Percentiles rank a stretch among this genome's conserved stretches.
Evolutionary conservation across 2,329 filamentous ascomycete species (phyloP).

Genomic region (Calonectria pteridis): DNA sequence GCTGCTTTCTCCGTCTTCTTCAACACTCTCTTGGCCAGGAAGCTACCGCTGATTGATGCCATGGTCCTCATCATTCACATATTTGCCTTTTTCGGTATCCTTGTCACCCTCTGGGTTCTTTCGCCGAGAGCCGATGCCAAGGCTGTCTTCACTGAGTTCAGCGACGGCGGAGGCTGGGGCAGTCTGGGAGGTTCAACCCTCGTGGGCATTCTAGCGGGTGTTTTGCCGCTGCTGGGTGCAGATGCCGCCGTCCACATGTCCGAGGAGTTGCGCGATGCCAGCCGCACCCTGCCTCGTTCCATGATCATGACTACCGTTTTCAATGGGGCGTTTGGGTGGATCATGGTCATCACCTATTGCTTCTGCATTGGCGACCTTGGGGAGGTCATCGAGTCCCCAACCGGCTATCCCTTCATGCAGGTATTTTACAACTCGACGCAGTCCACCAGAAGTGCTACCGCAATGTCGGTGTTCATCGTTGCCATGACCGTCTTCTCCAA

Average conservation of each 20-base stretch:
- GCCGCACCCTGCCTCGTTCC: slow-evolving; percentile 32
- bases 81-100: slow-evolving; percentile 39
- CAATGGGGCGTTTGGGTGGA: slow-evolving; percentile 39
- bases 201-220: slow-evolving; percentile 38
- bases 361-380: slow-evolving; percentile 39
- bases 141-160: slow-evolving; percentile 36
- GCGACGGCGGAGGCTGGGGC: slow-evolving; percentile 36
- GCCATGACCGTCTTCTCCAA: slow-evolving; percentile 41
- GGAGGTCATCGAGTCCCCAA: slow-evolving; percentile 33
- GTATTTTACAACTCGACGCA: slow-evolving; percentile 38
- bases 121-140: slow-evolving; percentile 32
- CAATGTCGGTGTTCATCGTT: slow-evolving; percentile 34
- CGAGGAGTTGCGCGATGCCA: slow-evolving; percentile 35
- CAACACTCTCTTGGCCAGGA: slow-evolving; percentile 34
- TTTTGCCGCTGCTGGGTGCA: slow-evolving; percentile 33
- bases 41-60: slow-evolving; percentile 32
- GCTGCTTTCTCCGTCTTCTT: slow-evolving; percentile 34
- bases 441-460: slow-evolving; percentile 34
- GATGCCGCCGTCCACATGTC: slow-evolving; percentile 43
- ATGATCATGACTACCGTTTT: slow-evolving; percentile 39
- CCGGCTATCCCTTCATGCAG: slow-evolving; percentile 40
- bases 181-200: slow-evolving; percentile 34
- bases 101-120: slow-evolving; percentile 39
- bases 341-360: slow-evolving; percentile 40
- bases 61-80: slow-evolving; percentile 35